Base-by-base conservation (phyloP, 805 yeast species). In the Barnettozyma salicaria region DNA sequence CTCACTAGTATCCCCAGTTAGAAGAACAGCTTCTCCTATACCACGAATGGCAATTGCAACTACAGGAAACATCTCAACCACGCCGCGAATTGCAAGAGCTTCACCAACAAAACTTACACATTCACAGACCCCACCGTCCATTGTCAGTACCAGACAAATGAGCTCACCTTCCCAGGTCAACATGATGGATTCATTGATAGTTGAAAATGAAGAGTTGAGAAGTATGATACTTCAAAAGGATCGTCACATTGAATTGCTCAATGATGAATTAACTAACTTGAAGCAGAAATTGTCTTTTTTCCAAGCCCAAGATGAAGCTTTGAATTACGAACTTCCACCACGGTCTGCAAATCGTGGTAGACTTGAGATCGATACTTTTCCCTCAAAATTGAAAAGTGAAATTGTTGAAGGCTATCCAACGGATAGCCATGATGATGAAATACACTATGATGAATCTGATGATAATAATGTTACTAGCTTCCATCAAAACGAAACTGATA, bases 271-370 rank as follows among this genome's bases (percentile, higher is more conserved):
- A 4, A 28, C 32, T 9, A 30, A 31, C 3, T 18, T 52, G 22
- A 41, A 53, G 23, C 22, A 14, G 27, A 41, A 27, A 4, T 35
- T 28, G 44, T 9, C 29, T 12, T 8, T 25, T 27, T n/a, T 21
- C n/a, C 20, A n/a, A 25, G 6, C 8, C 19, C n/a, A 22, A 19
- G 14, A 17, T 21, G 16, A 38, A 20, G 21, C 25, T 21, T 10
- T 26, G 12, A n/a, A 14, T 21, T 10, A 13, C 10, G 28, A 8
- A 19, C 18, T 24, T 14, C 32, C 35, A 24, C 13, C 13, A 4
- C 21, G 71, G 37, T 65, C 71, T 1, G 61, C 62, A 0, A 64
- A 64, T 21, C 59, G 70, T 35, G 44, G 43, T 6, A 49, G 28
- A 20, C 14, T 12, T 17, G 14, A 25, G 8, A 25, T 22, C 14